Base-by-base conservation (phyloP, 192 early-diverging fungal species). In the Piromyces finnis region DNA sequence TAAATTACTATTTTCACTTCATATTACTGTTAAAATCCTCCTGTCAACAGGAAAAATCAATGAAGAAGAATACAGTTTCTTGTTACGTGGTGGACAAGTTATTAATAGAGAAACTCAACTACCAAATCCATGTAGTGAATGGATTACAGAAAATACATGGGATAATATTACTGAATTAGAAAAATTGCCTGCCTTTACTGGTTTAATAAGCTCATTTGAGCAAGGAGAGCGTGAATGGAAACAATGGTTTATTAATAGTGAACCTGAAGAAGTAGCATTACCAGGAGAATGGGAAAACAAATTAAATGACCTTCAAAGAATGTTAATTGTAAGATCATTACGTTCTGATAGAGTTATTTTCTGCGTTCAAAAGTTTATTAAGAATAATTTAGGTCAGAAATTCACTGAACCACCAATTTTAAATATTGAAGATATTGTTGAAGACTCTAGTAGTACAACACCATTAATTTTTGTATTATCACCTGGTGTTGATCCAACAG, bases 1-100 rank as follows among this genome's bases (percentile, higher is more conserved):
- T 81, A 90, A 90, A 82, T 83, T 90, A 18, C 79, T 90, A 30
- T 90, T 90, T 77, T 88, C 89, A 22, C 84, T 90, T 77, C 89
- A 90, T 81, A 89, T 90, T 86, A 91, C 89, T 30, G 88, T 89
- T 26, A 90, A 90, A 80, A 91, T 90, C 29, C 82, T 91, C 85
- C 87, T 89, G 35, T 84, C 89, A 12, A 78, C 82, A 41, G 87
- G 87, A 14, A 90, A 90, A 82, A 81, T 90, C 9, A 86, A 88
- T 81, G 85, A 84, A 37, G 86, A 87, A 26, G 89, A 90, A 79
- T 90, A 91, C 79, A 89, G 90, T 77, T 90, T 90, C 78, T 90
- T 90, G 28, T 78, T 90, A 29, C 82, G 86, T 29, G 89, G 89
- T 28, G 89, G 89, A 17, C 90, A 91, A 81, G 81, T 81, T 78